Evolutionary conservation across 179 eudicot genomes (phyloP).

Genomic region (Silene coronaria): DNA sequence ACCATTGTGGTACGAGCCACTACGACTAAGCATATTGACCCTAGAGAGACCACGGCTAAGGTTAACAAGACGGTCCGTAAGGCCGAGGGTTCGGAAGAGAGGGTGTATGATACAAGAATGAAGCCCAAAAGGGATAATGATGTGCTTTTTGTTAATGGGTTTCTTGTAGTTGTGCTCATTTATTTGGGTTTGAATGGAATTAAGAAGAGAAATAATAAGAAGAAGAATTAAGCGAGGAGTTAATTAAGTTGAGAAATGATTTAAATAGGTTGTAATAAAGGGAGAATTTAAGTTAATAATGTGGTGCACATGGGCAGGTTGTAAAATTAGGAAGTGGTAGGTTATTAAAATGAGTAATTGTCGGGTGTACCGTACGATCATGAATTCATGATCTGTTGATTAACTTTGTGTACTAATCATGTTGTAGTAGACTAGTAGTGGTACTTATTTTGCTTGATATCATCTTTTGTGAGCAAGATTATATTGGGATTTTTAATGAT

Average conservation of each 20-base stretch:
- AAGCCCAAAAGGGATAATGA: constrained; percentile 21
- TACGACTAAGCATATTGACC: constrained; percentile 31
- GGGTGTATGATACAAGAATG: constrained; percentile 15
- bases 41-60: constrained; percentile 18
- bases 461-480: not conserved
- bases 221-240: not conserved
- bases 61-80: constrained; percentile 14
- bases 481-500: not conserved
- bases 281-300: constrained; percentile 23
- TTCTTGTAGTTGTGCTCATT: constrained; percentile 26
- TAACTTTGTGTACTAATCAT: constrained; percentile 15
- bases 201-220: not conserved
- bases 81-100: constrained; percentile 8
- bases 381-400: not conserved
- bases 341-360: constrained; percentile 22
- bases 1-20: constrained; percentile 58
- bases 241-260: constrained; percentile 9
- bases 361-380: constrained; percentile 15
- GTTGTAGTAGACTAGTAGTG: not conserved
- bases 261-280: not conserved
- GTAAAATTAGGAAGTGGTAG: constrained; percentile 23
- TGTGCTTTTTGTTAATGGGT: not conserved
- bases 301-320: constrained; percentile 41
- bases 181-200: constrained; percentile 15
- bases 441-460: not conserved